A percentile compares a stretch with the other conserved stretches of the same genome.
Conservation (phyloP, 805 yeast species). For the Blastobotrys peoriensis region DNA sequence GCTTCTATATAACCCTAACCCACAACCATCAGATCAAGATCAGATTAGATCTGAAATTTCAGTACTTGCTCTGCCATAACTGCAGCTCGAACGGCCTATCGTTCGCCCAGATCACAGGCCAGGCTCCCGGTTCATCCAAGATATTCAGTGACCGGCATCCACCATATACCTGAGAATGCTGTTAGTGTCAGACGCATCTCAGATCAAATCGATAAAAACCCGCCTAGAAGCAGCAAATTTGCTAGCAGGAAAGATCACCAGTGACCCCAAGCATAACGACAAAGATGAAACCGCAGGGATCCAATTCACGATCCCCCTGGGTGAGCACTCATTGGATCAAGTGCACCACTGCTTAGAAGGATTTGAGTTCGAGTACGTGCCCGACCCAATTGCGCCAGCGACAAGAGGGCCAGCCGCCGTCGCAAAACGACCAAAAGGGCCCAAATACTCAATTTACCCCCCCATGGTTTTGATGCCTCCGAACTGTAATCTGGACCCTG, state of each 20-base stretch:
- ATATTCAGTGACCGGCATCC: too few species aligned
- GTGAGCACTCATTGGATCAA: conserved; percentile 1
- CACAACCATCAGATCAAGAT: too few species aligned
- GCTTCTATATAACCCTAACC: too few species aligned
- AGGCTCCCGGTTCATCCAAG: too few species aligned
- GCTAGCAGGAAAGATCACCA: conserved; percentile 4
- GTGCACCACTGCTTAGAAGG: conserved; percentile 3
- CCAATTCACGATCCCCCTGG: conserved; percentile 4
- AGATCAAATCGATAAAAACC: conserved; percentile 12
- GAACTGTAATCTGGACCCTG: conserved; percentile 14
- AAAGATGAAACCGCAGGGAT: conserved; percentile 1
- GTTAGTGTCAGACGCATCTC: too few species aligned
- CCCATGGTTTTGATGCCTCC: conserved; percentile 59
- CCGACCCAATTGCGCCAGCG: background rate
- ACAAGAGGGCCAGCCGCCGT: background rate
- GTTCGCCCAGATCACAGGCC: too few species aligned
- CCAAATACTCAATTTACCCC: conserved; percentile 56
- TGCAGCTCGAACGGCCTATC: too few species aligned
- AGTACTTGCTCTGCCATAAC: too few species aligned
- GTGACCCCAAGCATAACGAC: background rate
- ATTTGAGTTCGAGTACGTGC: conserved; percentile 1
- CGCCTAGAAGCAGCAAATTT: conserved; percentile 8
- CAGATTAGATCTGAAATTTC: too few species aligned
- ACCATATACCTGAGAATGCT: too few species aligned
- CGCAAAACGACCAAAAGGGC: too few species aligned